Base-by-base conservation (phyloP, 345 rosid species). In the Pistacia vera region DNA sequence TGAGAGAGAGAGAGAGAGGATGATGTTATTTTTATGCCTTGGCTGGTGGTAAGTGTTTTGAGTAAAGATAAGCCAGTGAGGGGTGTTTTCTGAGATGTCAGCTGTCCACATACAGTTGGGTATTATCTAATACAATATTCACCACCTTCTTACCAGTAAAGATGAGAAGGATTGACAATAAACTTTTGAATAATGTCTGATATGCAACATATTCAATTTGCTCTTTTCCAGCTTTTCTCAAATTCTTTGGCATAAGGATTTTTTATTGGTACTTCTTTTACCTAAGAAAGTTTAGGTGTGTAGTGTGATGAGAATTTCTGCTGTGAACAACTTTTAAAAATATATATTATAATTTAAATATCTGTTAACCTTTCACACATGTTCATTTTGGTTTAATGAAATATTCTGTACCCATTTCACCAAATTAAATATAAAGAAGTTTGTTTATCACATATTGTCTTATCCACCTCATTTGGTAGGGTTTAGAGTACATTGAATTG, bases 21-120 rank as follows among this genome's bases (percentile, higher is more conserved):
- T 41, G 44, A 41, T 41, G 44, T 41, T 6, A 6, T 5, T 12
- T 33, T 70, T 70, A 35, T 41, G 65, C 18, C 57, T 57, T 57
- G 74, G 65, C 13, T 46, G 38, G 74, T 46, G 57, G 63, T 9
- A 20, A 70, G n/a, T 5, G 6, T 25, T 25, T 25, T 30, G 6
- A 41, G 13, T 22, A 13, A 41, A 57, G 60, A 17, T 25, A 20
- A 38, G 20, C 52, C 2, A 35, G 11, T n/a, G 38, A 72, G 44
- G 41, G 28, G 25, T 62, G 25, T 59, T 71, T 44, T 46, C 46
- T 33, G 2, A 46, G 5, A 25, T 5, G 14, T 49, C 18, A 48
- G 22, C 3, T 59, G 66, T 72, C 25, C 75, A 44, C 76, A 16
- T 62, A 30, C 44, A 30, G 25, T 72, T 72, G 30, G 76, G 59